Conservation (phyloP, 345 rosid species). For the Rubroshorea leprosula region DNA sequence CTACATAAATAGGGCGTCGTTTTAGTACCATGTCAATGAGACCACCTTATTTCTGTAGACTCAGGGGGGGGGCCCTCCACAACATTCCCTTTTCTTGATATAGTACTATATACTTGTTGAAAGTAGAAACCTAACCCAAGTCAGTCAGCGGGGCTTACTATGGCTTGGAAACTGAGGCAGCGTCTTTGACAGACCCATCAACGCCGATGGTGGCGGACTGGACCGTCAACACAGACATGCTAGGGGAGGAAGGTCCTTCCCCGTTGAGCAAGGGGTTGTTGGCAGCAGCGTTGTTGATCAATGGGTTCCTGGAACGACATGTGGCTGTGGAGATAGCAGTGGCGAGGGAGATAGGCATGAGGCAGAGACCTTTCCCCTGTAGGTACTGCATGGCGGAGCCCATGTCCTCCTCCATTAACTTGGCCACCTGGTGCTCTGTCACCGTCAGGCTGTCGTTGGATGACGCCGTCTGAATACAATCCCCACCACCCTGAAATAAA, state of each 20-base stretch:
- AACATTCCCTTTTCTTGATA: too few relatives aligned
- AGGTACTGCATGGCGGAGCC: slow-evolving; percentile 98
- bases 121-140: too few relatives aligned
- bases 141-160: slow-evolving; percentile 31
- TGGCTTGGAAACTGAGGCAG: slow-evolving; percentile 62
- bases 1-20: slow-evolving; percentile 46
- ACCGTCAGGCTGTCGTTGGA: slow-evolving; percentile 49
- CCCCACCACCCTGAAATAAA: slow-evolving; percentile 40
- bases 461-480: slow-evolving; percentile 40
- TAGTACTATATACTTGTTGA: too few relatives aligned
- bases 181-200: slow-evolving; percentile 52
- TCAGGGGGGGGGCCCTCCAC: too few relatives aligned
- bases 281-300: slow-evolving; percentile 13
- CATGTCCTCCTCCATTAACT: slow-evolving; percentile 97
- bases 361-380: slow-evolving; percentile 93
- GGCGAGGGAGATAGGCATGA: slow-evolving; percentile 95
- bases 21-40: background rate
- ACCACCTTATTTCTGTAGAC: slow-evolving; percentile 37
- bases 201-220: slow-evolving; percentile 52
- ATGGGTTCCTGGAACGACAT: slow-evolving; percentile 41
- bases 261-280: slow-evolving; percentile 23
- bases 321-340: slow-evolving; percentile 83
- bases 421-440: slow-evolving; percentile 90
- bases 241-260: slow-evolving; percentile 65
- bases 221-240: slow-evolving; percentile 64